Base-by-base conservation (phyloP, 192 early-diverging fungal genomes). In the Rhizophagus sp. region DNA sequence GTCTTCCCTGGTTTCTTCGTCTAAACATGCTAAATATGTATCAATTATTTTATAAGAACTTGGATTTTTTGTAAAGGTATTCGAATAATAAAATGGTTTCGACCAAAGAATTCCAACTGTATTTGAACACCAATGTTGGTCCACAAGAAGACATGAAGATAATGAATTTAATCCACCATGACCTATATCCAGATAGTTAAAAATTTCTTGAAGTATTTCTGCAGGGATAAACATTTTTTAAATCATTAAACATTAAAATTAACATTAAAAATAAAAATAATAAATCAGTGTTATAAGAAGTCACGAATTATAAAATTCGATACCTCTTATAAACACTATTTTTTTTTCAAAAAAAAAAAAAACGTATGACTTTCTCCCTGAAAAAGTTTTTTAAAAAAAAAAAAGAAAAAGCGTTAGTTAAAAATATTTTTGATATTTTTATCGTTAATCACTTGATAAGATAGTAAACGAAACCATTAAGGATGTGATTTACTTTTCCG, bases 61-160 rank as follows among this genome's bases (percentile, higher is more conserved):
- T 2, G 64, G 4, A 33, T 66, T 25, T 15, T 30, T 30, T 13
- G 64, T 3, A 22, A 57, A 57, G 5, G 19, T 11, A 57, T 57
- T 57, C 4, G 52, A 19, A 57, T 66, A 66, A 66, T 66, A 66
- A 66, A 66, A 66, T 33, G 64, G 64, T 66, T 66, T 66, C 13
- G 64, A 66, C 64, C 64, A 66, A 66, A 66, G 64, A 12, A 33
- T 15, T 66, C 25, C 30, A 17, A 66, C 10, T 33, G 17, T 17
- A 33, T 66, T 30, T 5, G 10, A 33, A 66, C 25, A 66, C 64
- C 64, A 66, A 27, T 30, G 4, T 66, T 5, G 17, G 15, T 33
- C 7, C 64, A 66, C 64, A 27, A 66, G 64, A 66, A 66, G 64
- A 30, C 64, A 66, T 66, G 64, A 66, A 66, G 15, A 25, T 11